These are phyloP conservation scores for Dactylonectria macrodidyma DNA, from an alignment of 2,329 filamentous ascomycete genomes.

Conservation along the genomic window DNA sequence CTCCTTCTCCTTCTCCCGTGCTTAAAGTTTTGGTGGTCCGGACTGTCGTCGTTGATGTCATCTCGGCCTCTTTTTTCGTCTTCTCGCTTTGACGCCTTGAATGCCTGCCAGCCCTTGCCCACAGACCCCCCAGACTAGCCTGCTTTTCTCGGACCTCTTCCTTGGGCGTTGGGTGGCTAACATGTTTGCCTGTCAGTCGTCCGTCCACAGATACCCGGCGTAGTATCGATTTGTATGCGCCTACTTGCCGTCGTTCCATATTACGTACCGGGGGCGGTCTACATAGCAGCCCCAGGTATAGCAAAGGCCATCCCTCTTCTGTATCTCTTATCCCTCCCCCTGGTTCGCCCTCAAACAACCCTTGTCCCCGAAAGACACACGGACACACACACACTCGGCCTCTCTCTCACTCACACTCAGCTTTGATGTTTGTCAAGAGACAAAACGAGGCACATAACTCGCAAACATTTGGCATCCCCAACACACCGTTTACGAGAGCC, in stretches of 20 bases:
- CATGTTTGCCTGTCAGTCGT: neutral
- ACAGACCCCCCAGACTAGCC: neutral
- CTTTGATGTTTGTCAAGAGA: constrained; percentile 9
- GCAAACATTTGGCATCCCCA: no score
- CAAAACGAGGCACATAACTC: neutral
- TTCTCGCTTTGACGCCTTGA: neutral
- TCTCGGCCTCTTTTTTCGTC: constrained; percentile 10
- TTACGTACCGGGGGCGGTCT: neutral
- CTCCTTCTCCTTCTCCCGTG: constrained; percentile 11
- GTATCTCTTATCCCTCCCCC: constrained; percentile 29
- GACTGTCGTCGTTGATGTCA: constrained; percentile 21
- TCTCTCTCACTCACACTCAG: neutral
- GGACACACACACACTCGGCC: constrained; percentile 29
- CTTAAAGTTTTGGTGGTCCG: neutral
- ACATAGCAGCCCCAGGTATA: constrained; percentile 29
- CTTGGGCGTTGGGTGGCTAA: neutral
- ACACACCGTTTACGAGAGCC: no score
- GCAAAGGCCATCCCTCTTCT: constrained; percentile 14
- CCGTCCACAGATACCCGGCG: neutral
- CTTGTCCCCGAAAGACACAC: constrained; percentile 34
- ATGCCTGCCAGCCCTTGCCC: neutral
- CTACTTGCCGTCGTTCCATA: constrained; percentile 5
- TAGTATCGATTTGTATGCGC: neutral
- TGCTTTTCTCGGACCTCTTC: neutral
- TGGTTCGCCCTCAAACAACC: constrained; percentile 24